phyloP scores from a whole-genome alignment of 176 grass and related monocot species.

The Oryza glumipatula region DNA sequence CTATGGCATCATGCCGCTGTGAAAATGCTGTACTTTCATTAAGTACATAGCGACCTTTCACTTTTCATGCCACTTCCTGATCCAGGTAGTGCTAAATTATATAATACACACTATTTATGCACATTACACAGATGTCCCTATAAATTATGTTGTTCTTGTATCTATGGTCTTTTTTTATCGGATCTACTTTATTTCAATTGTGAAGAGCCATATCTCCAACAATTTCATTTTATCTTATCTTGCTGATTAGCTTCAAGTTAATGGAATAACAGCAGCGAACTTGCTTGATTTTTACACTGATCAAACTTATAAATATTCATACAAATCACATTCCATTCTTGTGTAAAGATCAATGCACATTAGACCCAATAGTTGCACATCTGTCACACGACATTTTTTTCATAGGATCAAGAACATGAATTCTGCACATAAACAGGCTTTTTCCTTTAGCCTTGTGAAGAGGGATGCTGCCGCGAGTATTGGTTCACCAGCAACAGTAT shows the following conservation, averaged over 20 bases:
- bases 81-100: not conserved
- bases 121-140: too few species aligned
- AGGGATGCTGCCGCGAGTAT: constrained; percentile 19
- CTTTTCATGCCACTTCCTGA: too few species aligned
- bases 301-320: constrained; percentile 3
- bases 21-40: too few species aligned
- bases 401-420: constrained; percentile 25
- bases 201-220: not conserved
- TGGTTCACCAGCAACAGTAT: constrained; percentile 32
- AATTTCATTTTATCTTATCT: not conserved
- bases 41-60: not conserved
- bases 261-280: not conserved
- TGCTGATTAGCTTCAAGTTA: not conserved
- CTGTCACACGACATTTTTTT: constrained; percentile 8
- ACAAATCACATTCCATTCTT: constrained; percentile 31
- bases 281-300: constrained; percentile 19
- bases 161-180: not conserved
- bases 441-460: constrained; percentile 7
- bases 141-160: too few species aligned
- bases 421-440: not conserved
- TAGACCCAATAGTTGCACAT: constrained; percentile 10
- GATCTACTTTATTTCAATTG: not conserved
- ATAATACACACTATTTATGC: too few species aligned
- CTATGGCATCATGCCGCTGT: too few species aligned
- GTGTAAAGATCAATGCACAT: constrained; percentile 29